A percentile compares a stretch with the other conserved stretches of the same genome.
phyloP scores from a whole-genome alignment of 2,329 filamentous ascomycete species.

The Colletotrichum spinosum region DNA sequence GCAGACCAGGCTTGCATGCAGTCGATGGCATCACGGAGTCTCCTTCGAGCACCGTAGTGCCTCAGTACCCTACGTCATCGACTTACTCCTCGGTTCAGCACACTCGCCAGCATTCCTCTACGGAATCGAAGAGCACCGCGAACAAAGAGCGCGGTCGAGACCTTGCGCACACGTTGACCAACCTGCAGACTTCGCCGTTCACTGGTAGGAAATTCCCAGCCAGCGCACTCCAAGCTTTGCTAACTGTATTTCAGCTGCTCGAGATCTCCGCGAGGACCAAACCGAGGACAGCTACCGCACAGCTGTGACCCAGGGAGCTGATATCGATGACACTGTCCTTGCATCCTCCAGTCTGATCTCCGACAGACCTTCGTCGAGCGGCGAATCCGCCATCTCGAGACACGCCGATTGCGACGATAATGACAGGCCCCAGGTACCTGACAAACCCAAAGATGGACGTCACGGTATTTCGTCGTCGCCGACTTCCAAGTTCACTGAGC shows the following conservation, averaged over 20 bases:
- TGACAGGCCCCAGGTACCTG: not conserved
- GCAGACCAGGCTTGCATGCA: too few relatives aligned
- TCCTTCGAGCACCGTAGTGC: not conserved
- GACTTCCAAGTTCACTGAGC: constrained; percentile 55
- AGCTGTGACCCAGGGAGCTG: constrained; percentile 38
- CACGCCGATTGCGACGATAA: not conserved
- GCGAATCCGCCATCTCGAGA: too few relatives aligned
- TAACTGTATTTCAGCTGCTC: not conserved
- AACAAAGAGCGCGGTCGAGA: too few relatives aligned
- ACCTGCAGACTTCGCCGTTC: constrained; percentile 42
- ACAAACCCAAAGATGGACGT: not conserved
- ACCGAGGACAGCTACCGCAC: constrained; percentile 44
- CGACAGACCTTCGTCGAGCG: too few relatives aligned
- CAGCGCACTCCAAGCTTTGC: too few relatives aligned
- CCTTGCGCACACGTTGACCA: too few relatives aligned
- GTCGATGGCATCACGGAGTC: too few relatives aligned
- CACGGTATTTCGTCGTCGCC: constrained; percentile 30
- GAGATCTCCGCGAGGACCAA: constrained; percentile 7
- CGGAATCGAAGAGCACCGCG: not conserved
- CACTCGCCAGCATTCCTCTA: constrained; percentile 14
- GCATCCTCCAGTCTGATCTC: not conserved
- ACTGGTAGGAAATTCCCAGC: constrained; percentile 40
- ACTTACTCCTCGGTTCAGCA: constrained; percentile 31
- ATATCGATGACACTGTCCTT: not conserved
- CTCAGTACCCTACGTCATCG: constrained; percentile 29